phyloP scores from a whole-genome alignment of 306 rosid species.

The Elaeagnus macrophylla region DNA sequence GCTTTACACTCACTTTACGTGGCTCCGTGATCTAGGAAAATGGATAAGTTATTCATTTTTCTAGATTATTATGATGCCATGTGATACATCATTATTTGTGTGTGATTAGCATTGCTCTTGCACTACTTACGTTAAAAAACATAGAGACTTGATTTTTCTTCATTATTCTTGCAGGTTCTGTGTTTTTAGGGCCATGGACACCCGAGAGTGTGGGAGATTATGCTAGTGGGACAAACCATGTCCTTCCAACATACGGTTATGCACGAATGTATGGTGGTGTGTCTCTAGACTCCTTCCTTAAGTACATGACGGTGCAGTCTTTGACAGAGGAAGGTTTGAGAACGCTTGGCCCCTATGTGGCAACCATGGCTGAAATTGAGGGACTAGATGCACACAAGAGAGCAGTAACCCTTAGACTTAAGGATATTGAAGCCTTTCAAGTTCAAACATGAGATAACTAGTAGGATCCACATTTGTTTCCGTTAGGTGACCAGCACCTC shows the following conservation, averaged over 20 bases:
- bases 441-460: constrained; percentile 17
- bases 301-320: constrained; percentile 91
- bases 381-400: constrained; percentile 91
- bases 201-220: constrained; percentile 98
- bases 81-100: neutral
- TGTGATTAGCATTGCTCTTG: neutral
- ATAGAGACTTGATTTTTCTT: neutral
- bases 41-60: too few species aligned
- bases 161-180: constrained; percentile 55
- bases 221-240: constrained; percentile 97
- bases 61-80: too few species aligned
- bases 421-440: constrained; percentile 74
- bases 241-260: constrained; percentile 96
- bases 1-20: too few species aligned
- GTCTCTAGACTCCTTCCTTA: constrained; percentile 81
- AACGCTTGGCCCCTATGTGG: constrained; percentile 81
- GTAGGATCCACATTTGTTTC: neutral
- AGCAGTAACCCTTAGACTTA: constrained; percentile 86
- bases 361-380: constrained; percentile 90
- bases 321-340: constrained; percentile 84
- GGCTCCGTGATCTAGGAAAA: too few species aligned
- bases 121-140: neutral
- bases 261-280: constrained; percentile 97
- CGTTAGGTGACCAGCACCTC: too few species aligned
- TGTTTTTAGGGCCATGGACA: constrained; percentile 90